Evolutionary conservation across 331 rosid species (phyloP).

Genomic region (Erythrophleum ivorense): DNA sequence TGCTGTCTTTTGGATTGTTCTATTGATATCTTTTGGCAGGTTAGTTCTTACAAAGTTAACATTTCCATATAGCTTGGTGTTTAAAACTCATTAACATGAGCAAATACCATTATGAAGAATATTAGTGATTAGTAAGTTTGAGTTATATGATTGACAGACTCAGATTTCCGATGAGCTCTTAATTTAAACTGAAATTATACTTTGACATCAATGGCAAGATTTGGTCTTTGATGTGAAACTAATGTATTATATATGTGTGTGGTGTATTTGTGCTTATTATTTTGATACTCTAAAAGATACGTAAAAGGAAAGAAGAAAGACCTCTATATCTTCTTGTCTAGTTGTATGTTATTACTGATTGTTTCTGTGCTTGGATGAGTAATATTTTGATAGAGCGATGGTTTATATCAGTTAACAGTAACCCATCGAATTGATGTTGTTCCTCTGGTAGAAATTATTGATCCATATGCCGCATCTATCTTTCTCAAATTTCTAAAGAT

Average conservation of each 20-base stretch:
- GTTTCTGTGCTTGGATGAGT: not conserved
- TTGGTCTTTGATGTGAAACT: not conserved
- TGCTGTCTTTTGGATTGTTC: slow-evolving; percentile 68
- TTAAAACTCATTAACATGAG: slow-evolving; percentile 23
- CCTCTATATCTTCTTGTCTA: not conserved
- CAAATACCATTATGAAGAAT: not conserved
- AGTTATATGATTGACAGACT: slow-evolving; percentile 13
- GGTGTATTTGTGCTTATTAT: not conserved
- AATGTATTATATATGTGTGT: not conserved
- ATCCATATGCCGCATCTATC: not conserved
- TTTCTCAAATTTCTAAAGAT: no score
- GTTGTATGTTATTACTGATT: not conserved
- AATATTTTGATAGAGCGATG: not conserved
- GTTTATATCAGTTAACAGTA: not conserved
- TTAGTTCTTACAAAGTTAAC: slow-evolving; percentile 45
- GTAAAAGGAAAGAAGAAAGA: no score
- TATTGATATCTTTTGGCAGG: slow-evolving; percentile 81
- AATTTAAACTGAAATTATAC: not conserved
- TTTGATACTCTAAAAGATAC: not conserved
- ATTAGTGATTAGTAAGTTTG: slow-evolving; percentile 3
- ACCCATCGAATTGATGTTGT: not conserved
- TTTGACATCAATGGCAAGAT: slow-evolving; percentile 28
- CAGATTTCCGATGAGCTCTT: slow-evolving; percentile 4
- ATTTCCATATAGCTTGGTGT: slow-evolving; percentile 13
- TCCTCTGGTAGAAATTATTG: not conserved